Evolutionary conservation across 2,329 filamentous ascomycete genomes (phyloP), one percentile per base, ranked within the genome.

Genomic region (Capronia coronata): DNA sequence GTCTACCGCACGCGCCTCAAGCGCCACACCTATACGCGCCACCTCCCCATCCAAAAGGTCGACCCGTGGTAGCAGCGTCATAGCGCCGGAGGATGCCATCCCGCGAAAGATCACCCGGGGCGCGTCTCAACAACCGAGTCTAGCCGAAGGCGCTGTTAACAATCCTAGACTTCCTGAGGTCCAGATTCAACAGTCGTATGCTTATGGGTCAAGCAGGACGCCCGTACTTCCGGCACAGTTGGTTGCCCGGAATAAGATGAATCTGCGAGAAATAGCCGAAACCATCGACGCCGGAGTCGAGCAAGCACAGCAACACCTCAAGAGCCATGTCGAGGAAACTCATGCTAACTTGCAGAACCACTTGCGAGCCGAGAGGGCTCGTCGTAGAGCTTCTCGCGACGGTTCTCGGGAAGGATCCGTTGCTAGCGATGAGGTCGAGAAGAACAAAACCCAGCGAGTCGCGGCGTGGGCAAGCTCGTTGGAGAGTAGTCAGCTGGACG

Each of bases 151-250:
- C 22, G 27, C 41, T 42, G 37, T 54, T 23, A 52, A 56, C 40
- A 68, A 62, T 52, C 62, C 63, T 35, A 54, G 49, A 44, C 57
- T 71, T 27, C 68, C 68, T 5, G 61, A 64, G 43, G 58, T 71
- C 41, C 65, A 67, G 34, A 65, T 64, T 19, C 65, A 66, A 46
- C 64, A 65, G 39, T 69, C 68, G 1, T 70, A 66, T 48, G 66
- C 66, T 11, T 71, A 71, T 61, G 69, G 69, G 22, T 65, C 67
- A 6, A 63, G 62, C 16, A 62, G 63, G 18, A 64, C 64, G 10
- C 62, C 66, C 13, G 57, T 62, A 19, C 57, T 71, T 16, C 68
- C 68, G 8, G 61, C 62, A 39, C 62, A 63, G 55, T 58, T 69
- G 21, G 52, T 60, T n/a, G 54, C 62, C 2, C 58, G 64, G 29